A percentile compares a stretch with the other conserved stretches of the same genome.
phyloP scores from a whole-genome alignment of 1,284 basidiomycete species.

The Golubevia pallescens region DNA sequence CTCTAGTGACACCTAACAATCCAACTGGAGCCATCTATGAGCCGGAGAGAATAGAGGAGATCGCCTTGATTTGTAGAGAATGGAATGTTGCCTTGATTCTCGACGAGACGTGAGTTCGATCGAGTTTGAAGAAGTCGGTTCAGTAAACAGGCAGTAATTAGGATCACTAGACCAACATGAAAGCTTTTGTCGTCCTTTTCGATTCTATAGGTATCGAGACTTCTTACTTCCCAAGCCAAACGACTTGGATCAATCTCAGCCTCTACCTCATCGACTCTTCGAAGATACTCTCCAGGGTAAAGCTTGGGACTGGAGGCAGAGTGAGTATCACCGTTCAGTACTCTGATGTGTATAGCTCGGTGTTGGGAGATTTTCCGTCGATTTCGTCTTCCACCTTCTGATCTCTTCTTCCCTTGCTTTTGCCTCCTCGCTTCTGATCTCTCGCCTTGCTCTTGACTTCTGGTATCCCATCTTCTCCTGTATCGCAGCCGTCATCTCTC shows the following conservation, averaged over 20 bases:
- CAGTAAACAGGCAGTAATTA: not conserved
- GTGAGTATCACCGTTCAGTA: slow-evolving; percentile 5
- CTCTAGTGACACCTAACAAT: slow-evolving; percentile 69
- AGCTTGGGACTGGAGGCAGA: slow-evolving; percentile 32
- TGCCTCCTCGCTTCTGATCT: too few species aligned
- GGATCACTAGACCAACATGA: too few species aligned
- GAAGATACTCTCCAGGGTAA: slow-evolving; percentile 16
- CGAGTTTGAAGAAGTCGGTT: too few species aligned
- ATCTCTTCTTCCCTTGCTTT: too few species aligned
- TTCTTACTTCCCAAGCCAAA: slow-evolving; percentile 24
- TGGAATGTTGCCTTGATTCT: slow-evolving; percentile 76
- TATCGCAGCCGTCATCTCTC: too few species aligned
- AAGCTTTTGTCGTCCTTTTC: not conserved
- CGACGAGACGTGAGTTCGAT: slow-evolving; percentile 37
- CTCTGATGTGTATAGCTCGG: not conserved
- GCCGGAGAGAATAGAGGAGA: slow-evolving; percentile 71
- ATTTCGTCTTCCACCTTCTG: not conserved
- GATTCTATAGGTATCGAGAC: slow-evolving; percentile 26
- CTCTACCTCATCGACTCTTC: slow-evolving; percentile 36
- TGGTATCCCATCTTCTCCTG: too few species aligned
- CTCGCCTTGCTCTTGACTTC: too few species aligned
- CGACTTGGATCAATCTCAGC: not conserved
- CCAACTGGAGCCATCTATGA: slow-evolving; percentile 78
- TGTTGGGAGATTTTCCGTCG: not conserved
- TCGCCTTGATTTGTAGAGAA: slow-evolving; percentile 72